Conservation (phyloP, 257 asterid genomes). For the Phtheirospermum japonicum region DNA sequence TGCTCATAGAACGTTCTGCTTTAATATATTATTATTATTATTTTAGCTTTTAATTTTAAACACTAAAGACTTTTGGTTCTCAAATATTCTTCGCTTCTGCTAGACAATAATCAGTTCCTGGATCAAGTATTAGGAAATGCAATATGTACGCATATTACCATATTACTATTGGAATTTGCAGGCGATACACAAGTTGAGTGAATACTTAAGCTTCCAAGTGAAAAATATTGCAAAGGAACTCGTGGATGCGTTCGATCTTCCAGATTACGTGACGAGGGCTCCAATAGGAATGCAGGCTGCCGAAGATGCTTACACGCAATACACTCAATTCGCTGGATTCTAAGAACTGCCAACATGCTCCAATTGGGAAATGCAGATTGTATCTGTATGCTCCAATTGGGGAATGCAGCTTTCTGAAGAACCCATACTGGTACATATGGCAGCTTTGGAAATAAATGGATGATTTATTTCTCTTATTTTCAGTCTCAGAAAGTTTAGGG, state of each 20-base stretch:
- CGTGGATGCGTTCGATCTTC: constrained; percentile 90
- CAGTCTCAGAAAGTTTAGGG: too few species aligned
- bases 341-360: too few species aligned
- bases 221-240: constrained; percentile 77
- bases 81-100: background rate
- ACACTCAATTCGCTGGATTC: background rate
- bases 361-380: too few species aligned
- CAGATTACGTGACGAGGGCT: constrained; percentile 87
- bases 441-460: too few species aligned
- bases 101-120: too few species aligned
- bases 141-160: background rate
- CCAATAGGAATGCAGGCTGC: constrained; percentile 58
- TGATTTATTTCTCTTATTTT: too few species aligned
- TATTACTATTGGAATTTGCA: constrained; percentile 31
- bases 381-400: too few species aligned
- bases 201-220: constrained; percentile 83
- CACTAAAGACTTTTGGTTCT: background rate
- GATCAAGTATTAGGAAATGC: too few species aligned
- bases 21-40: too few species aligned
- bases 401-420: too few species aligned
- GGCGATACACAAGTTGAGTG: constrained; percentile 96
- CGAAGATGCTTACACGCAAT: background rate
- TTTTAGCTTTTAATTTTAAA: background rate
- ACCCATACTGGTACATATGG: too few species aligned
- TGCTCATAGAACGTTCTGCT: too few species aligned